phyloP scores from a whole-genome alignment of 2,329 filamentous ascomycete species.

The Talaromyces sp. region DNA sequence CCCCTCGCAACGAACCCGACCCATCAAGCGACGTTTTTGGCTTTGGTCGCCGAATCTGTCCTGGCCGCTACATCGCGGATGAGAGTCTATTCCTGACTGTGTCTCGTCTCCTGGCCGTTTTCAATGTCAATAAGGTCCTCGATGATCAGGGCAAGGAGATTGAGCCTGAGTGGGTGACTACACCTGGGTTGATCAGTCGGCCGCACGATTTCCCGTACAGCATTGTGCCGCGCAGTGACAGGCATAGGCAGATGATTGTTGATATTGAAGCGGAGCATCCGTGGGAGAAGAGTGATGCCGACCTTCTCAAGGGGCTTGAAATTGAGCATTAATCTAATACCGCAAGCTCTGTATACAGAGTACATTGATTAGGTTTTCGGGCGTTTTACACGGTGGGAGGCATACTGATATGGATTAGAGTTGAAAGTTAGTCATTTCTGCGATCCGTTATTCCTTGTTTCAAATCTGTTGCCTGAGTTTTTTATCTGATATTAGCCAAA shows the following conservation, averaged over 20 bases:
- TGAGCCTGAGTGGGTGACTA: slow-evolving; percentile 29
- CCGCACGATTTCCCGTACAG: slow-evolving; percentile 36
- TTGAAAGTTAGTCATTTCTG: neutral
- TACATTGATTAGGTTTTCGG: neutral
- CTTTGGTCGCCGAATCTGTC: slow-evolving; percentile 42
- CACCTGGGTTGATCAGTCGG: slow-evolving; percentile 34
- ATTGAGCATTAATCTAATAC: neutral
- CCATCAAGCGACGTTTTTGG: slow-evolving; percentile 34
- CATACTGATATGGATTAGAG: neutral
- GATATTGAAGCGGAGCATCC: slow-evolving; percentile 34
- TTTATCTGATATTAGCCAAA: neutral
- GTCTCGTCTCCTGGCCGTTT: slow-evolving; percentile 46
- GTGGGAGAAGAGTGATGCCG: slow-evolving; percentile 39
- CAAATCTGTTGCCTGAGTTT: neutral
- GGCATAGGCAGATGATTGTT: slow-evolving; percentile 31
- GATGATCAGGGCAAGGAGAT: slow-evolving; percentile 36
- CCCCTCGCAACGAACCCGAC: slow-evolving; percentile 33
- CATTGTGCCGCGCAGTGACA: slow-evolving; percentile 34
- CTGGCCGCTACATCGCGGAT: slow-evolving; percentile 41
- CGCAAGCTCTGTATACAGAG: neutral
- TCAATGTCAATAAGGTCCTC: slow-evolving; percentile 41
- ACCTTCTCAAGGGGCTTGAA: neutral
- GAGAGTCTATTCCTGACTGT: slow-evolving; percentile 39
- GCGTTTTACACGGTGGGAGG: neutral
- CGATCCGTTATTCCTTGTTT: neutral